These are phyloP conservation scores for Aspergillus sojae DNA, from an alignment of 2,329 filamentous ascomycete genomes.

Conservation along the genomic window DNA sequence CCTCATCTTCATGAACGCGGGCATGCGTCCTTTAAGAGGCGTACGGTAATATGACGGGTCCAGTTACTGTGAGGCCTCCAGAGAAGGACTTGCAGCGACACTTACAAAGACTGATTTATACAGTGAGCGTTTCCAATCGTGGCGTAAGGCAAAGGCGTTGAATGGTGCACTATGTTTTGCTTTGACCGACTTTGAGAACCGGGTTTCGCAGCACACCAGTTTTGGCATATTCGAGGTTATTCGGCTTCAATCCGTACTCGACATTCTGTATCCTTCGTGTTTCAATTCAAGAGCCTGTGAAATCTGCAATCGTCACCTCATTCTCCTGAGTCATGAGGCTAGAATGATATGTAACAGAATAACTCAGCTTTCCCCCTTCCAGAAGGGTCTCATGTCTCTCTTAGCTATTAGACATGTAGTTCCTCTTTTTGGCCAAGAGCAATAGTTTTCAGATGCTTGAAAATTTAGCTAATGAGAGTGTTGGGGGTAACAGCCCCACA, in stretches of 20 bases:
- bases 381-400: neutral
- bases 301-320: neutral
- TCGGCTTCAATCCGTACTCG: neutral
- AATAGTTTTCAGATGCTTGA: neutral
- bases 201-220: constrained; percentile 3
- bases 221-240: neutral
- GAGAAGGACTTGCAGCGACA: constrained; percentile 9
- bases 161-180: constrained; percentile 11
- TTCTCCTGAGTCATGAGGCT: constrained; percentile 1
- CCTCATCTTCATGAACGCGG: constrained; percentile 1
- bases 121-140: constrained; percentile 22
- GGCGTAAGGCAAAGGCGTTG: constrained; percentile 25
- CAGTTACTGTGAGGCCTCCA: constrained; percentile 9
- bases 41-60: constrained; percentile 1
- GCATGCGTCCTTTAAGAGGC: neutral
- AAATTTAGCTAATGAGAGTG: neutral
- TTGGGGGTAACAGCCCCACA: constrained; percentile 4
- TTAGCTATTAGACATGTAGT: neutral
- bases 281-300: neutral
- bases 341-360: constrained; percentile 7
- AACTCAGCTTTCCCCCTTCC: neutral
- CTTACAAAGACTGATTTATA: constrained; percentile 18
- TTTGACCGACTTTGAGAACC: constrained; percentile 9
- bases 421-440: neutral
- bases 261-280: neutral